Conservation (phyloP, 192 early-diverging fungal species). For the Funneliformis geosporum region DNA sequence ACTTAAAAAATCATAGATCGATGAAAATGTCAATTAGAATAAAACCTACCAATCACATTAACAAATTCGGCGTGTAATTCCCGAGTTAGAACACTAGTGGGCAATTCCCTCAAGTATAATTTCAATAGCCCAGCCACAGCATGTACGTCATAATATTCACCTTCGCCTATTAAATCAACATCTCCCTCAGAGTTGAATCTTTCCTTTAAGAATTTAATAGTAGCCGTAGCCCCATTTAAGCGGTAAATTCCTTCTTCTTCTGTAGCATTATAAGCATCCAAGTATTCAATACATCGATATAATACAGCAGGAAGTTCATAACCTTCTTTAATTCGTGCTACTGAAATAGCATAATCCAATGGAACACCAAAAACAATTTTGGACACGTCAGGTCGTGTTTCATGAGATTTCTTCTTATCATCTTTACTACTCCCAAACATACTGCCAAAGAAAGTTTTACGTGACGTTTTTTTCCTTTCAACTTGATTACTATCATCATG, state of each 20-base stretch:
- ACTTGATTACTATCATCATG: background rate
- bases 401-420: slow-evolving; percentile 34
- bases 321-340: slow-evolving; percentile 70
- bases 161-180: slow-evolving; percentile 61
- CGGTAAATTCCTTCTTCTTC: slow-evolving; percentile 96
- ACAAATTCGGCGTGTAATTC: slow-evolving; percentile 86
- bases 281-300: slow-evolving; percentile 93
- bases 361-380: slow-evolving; percentile 81
- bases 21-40: background rate
- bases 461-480: slow-evolving; percentile 10
- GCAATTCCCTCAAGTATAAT: slow-evolving; percentile 87
- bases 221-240: slow-evolving; percentile 73
- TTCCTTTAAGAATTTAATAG: slow-evolving; percentile 76
- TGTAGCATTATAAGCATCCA: slow-evolving; percentile 86
- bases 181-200: slow-evolving; percentile 84
- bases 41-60: slow-evolving; percentile 67
- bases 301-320: slow-evolving; percentile 89
- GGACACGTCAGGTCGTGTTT: slow-evolving; percentile 14
- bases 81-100: slow-evolving; percentile 83
- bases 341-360: slow-evolving; percentile 75
- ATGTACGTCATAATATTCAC: slow-evolving; percentile 88
- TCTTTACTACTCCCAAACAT: slow-evolving; percentile 32
- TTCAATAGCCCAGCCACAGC: slow-evolving; percentile 91
- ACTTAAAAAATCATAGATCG: background rate
- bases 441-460: slow-evolving; percentile 31